Base-by-base conservation (phyloP, 2,329 filamentous ascomycete species). In the Aspergillus felis region DNA sequence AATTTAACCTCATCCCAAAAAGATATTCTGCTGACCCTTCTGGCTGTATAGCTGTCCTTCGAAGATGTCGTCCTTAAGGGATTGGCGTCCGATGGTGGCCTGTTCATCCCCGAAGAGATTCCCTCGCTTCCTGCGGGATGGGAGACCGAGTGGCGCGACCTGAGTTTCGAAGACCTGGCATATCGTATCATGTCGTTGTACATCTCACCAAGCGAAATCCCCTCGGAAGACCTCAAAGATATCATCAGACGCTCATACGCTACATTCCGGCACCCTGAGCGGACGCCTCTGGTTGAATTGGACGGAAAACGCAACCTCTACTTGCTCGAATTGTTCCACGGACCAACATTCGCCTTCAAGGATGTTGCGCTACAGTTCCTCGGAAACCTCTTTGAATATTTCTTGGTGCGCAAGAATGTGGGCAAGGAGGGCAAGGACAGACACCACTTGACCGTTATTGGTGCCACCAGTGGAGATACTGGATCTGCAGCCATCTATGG, bases 401-500 rank as follows among this genome's bases (percentile, higher is more conserved):
- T 80, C 59, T 69, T 81, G 4, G 69, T 76, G 4, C 73, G 78
- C 8, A 76, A 72, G 64, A 80, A 80, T 57, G 55, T 75, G 58
- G 74, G 74, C 17, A 76, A 77, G 57, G 57, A 62, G 29, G 75
- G 72, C 22, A 77, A 76, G 77, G 84, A 88, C 62, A 80, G 89
- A 65, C 88, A 94, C 71, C 90, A 94, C 69, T 79, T 96, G 64
- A 92, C 91, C 0, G 90, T 96, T 3, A 86, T 96, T 56, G 92
- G 91, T 22, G 91, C 91, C 28, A 96, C 91, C 17, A 92, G 88
- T 67, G 91, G 92, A 61, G 91, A 82, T 54, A 97, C 93, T 28
- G 93, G 93, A 25, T 96, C 91, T 28, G 93, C 93, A 10, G 94
- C 94, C 64, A 97, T 99, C 66, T 97, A 97, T 71, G 94, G 94